Evolutionary conservation across 1,284 basidiomycete genomes (phyloP), one percentile per base, ranked within the genome.

Genomic region (Tilletia walkeri): DNA sequence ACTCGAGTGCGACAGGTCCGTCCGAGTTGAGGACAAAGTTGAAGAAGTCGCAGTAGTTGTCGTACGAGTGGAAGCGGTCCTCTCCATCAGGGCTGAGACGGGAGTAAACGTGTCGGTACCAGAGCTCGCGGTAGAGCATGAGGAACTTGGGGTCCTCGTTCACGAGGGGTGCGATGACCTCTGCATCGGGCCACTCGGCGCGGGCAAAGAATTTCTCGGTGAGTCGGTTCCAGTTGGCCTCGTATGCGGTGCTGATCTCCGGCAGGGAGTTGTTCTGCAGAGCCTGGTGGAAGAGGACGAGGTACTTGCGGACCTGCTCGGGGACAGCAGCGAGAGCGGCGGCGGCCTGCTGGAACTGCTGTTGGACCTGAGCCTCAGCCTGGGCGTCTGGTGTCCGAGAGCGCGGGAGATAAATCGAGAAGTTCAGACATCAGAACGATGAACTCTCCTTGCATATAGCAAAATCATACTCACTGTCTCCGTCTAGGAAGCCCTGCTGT

Each of bases 11-110:
- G 0, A 98, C 94, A 0, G 95, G 95, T 0, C 92, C 93, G 73
- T 97, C 94, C 30, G 93, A 95, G 59, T 80, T 92, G 71, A 93
- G 87, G 85, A 99, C 89, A 84, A 95, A 95, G 86, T 97, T 98
- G 89, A 98, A 91, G 76, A 99, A 87, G 84, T 96, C 93, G 88
- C 95, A 98, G 85, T 94, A 96, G 86, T 97, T 96, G 85, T 98
- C 95, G 85, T 98, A 99, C 1, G 94, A 95, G 85, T 96, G 93
- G 88, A 97, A 95, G 69, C 95, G 91, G 85, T 98, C 95, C 84
- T 98, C 95, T 76, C 97, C 90, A 84, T 96, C 92, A 69, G 95
- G 95, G 82, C 92, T 91, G 65, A 97, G 88, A 65, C 94, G 91
- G 9, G 95, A 96, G 86, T 98, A 97, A 67, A 98, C 93, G 83